Evolutionary conservation across 2,329 filamentous ascomycete genomes (phyloP).

Genomic region (Lachnellula arida): DNA sequence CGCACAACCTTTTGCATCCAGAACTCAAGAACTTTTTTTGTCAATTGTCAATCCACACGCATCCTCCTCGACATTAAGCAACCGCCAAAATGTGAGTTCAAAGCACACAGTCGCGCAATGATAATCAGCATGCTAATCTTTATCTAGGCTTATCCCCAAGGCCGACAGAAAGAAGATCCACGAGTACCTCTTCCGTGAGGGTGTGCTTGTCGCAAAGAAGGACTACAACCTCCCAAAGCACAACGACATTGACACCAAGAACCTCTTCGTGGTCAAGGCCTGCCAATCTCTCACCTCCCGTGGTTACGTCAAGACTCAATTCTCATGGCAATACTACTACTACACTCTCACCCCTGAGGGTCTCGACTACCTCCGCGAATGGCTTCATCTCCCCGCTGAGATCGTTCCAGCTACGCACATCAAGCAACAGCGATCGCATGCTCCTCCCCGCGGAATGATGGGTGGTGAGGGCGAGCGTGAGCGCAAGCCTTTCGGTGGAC

Average conservation of each 20-base stretch:
- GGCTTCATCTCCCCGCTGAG: conserved; percentile 99
- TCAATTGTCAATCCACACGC: not conserved
- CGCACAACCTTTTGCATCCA: too few relatives aligned
- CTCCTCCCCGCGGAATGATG: conserved; percentile 86
- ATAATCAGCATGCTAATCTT: conserved; percentile 29
- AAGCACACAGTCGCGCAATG: not conserved
- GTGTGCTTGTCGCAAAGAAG: conserved; percentile 96
- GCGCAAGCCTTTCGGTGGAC: conserved; percentile 74
- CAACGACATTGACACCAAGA: conserved; percentile 98
- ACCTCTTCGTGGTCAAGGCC: conserved; percentile 99
- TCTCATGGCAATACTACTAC: conserved; percentile 99
- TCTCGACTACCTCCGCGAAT: conserved; percentile 99
- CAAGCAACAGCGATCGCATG: conserved; percentile 99
- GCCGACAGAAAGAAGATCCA: conserved; percentile 99
- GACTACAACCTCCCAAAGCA: conserved; percentile 98
- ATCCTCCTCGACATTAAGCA: conserved; percentile 30
- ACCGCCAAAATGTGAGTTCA: conserved; percentile 41
- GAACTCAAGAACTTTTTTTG: not conserved
- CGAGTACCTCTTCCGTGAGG: conserved; percentile 96
- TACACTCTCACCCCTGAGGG: conserved; percentile 99
- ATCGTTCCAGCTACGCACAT: conserved; percentile 99
- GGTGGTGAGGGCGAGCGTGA: conserved; percentile 76
- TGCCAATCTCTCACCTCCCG: conserved; percentile 97
- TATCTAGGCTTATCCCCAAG: conserved; percentile 96
- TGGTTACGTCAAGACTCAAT: conserved; percentile 99